Percentiles rank a stretch among this genome's conserved stretches.
These are phyloP conservation scores for Dactylellina cionopaga DNA, from an alignment of 2,329 filamentous ascomycete species.

Conservation along the genomic window DNA sequence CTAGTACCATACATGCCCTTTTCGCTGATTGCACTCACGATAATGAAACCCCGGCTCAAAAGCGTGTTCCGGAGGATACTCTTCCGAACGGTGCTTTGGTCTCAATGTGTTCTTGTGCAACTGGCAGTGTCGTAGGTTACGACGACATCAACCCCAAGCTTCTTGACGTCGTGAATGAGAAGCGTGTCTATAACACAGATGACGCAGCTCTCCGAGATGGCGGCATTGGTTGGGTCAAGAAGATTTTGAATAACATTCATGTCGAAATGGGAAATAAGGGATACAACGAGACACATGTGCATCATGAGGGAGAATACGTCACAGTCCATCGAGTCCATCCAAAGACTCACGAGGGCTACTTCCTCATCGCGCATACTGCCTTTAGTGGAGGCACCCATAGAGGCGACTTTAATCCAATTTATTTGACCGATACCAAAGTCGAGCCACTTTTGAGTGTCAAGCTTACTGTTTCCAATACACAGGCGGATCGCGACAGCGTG, in stretches of 20 bases:
- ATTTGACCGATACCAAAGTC: conserved; percentile 83
- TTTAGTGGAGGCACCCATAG: conserved; percentile 90
- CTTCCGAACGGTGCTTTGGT: conserved; percentile 93
- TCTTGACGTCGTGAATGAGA: conserved; percentile 93
- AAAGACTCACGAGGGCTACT: conserved; percentile 89
- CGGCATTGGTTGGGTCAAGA: conserved; percentile 90
- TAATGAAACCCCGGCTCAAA: conserved; percentile 95
- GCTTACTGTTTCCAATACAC: conserved; percentile 83
- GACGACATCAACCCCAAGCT: conserved; percentile 94
- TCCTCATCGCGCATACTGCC: conserved; percentile 93
- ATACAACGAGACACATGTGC: conserved; percentile 94
- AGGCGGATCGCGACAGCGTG: conserved; percentile 73
- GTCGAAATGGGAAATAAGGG: conserved; percentile 93
- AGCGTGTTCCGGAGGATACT: conserved; percentile 91
- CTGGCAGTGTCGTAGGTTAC: conserved; percentile 96
- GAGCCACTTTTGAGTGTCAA: conserved; percentile 90
- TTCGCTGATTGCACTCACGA: conserved; percentile 99
- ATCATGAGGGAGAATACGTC: conserved; percentile 95
- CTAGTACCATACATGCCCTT: conserved; percentile 87
- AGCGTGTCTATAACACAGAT: conserved; percentile 73
- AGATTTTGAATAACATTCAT: conserved; percentile 92
- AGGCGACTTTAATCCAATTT: conserved; percentile 79
- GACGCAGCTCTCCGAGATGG: conserved; percentile 65
- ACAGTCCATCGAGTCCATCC: conserved; percentile 96
- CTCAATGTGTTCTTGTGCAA: conserved; percentile 93